phyloP scores from a whole-genome alignment of 495 filamentous ascomycete species.

The Hyaloscypha variabilis region DNA sequence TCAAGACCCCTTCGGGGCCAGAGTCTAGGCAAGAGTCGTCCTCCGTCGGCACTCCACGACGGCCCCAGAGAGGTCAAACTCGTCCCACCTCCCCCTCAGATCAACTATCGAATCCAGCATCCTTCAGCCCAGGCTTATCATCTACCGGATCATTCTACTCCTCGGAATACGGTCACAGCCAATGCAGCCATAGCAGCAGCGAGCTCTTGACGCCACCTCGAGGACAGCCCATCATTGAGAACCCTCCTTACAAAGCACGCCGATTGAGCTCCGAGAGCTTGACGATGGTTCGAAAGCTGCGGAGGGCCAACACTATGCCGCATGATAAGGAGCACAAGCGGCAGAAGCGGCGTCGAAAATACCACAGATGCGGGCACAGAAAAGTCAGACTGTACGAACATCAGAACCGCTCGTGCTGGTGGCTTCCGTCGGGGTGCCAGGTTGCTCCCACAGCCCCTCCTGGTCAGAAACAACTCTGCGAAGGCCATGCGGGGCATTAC shows the following conservation, averaged over 20 bases:
- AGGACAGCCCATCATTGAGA: conserved; percentile 5
- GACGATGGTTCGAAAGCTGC: conserved; percentile 18
- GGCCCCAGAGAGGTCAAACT: neutral
- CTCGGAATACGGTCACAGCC: neutral
- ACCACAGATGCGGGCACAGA: conserved; percentile 7
- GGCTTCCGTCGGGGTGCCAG: conserved; percentile 13
- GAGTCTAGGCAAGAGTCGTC: neutral
- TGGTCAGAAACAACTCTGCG: conserved; percentile 13
- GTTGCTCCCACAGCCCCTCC: conserved; percentile 14
- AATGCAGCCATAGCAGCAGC: conserved; percentile 15
- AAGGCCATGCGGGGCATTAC: neutral
- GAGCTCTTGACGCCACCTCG: conserved; percentile 10
- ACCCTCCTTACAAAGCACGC: conserved; percentile 22
- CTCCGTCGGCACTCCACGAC: too few relatives aligned
- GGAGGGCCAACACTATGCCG: conserved; percentile 17
- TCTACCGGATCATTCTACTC: conserved; percentile 11
- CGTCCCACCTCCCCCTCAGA: conserved; percentile 12
- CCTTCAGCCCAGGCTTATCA: neutral
- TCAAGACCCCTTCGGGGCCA: neutral
- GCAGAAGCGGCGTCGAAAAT: neutral
- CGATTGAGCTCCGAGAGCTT: conserved; percentile 13
- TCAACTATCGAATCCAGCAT: conserved; percentile 7
- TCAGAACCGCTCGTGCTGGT: conserved; percentile 7
- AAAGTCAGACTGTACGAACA: conserved; percentile 1
- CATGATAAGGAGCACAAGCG: neutral